These are phyloP conservation scores for Perilla frutescens DNA, from an alignment of 257 asterid species.

Conservation along the genomic window DNA sequence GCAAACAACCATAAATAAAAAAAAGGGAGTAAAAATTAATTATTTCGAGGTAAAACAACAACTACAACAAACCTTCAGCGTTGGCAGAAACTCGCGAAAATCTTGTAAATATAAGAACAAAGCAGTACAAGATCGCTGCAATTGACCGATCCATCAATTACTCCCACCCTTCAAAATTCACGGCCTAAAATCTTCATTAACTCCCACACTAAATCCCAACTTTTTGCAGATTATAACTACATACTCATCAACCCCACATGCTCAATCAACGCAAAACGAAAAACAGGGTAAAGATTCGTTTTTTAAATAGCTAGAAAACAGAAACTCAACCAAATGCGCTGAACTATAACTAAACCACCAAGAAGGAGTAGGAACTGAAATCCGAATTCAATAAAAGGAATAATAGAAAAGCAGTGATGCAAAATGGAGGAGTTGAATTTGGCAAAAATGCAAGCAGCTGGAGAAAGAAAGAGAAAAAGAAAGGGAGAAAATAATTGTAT, in stretches of 20 bases:
- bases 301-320: neutral
- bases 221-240: constrained; percentile 22
- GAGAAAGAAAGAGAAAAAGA: neutral
- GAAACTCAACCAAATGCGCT: neutral
- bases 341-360: constrained; percentile 10
- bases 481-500: neutral
- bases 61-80: constrained; percentile 69
- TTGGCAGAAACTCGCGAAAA: constrained; percentile 62
- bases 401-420: constrained; percentile 20
- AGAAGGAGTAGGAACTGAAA: constrained; percentile 5
- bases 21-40: constrained; percentile 9
- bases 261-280: neutral
- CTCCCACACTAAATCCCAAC: constrained; percentile 35
- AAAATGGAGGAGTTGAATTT: constrained; percentile 17
- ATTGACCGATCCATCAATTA: constrained; percentile 65
- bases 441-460: constrained; percentile 31
- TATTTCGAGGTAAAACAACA: neutral
- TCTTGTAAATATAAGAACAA: constrained; percentile 45
- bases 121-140: constrained; percentile 53
- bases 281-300: neutral
- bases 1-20: neutral
- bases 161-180: constrained; percentile 13
- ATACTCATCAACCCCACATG: constrained; percentile 28
- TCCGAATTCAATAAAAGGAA: neutral
- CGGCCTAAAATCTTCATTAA: constrained; percentile 34